phyloP scores from a whole-genome alignment of 441 rosid genomes.

The Mallotus repandus region DNA sequence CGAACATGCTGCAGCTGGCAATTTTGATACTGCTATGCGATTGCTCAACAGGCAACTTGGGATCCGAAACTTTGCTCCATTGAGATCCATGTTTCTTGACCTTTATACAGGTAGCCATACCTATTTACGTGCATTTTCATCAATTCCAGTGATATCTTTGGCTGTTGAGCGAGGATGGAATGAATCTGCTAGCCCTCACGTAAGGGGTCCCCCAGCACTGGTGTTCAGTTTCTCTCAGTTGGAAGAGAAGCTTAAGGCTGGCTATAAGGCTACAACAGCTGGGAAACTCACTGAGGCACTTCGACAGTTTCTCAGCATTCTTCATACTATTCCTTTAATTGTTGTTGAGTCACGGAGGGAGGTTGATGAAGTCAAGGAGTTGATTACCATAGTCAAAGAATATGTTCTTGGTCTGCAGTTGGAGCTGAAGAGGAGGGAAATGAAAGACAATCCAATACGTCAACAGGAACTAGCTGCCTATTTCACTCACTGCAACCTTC shows the following conservation, averaged over 20 bases:
- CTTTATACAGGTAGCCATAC: constrained; percentile 69
- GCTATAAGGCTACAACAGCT: constrained; percentile 72
- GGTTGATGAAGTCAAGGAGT: constrained; percentile 86
- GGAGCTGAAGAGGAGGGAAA: constrained; percentile 70
- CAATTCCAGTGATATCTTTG: constrained; percentile 65
- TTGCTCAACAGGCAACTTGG: constrained; percentile 84
- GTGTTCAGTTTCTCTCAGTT: constrained; percentile 64
- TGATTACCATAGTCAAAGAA: constrained; percentile 67
- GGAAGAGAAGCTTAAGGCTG: constrained; percentile 79
- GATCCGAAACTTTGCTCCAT: constrained; percentile 60
- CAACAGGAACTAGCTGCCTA: constrained; percentile 96
- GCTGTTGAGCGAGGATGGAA: constrained; percentile 82
- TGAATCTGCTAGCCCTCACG: constrained; percentile 69
- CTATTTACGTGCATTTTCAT: constrained; percentile 61
- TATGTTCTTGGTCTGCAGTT: constrained; percentile 76
- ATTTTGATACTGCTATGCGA: constrained; percentile 90
- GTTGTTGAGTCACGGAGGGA: constrained; percentile 88
- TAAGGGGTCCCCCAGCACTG: constrained; percentile 63
- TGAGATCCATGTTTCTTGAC: constrained; percentile 71
- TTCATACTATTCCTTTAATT: constrained; percentile 82
- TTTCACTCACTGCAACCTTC: constrained; percentile 86
- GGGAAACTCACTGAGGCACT: constrained; percentile 78
- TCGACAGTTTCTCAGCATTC: constrained; percentile 57
- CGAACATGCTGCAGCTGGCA: constrained; percentile 89
- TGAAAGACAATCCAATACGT: constrained; percentile 53